phyloP scores from a whole-genome alignment of 805 yeast genomes.

The Tetrapisispora fleetii region DNA sequence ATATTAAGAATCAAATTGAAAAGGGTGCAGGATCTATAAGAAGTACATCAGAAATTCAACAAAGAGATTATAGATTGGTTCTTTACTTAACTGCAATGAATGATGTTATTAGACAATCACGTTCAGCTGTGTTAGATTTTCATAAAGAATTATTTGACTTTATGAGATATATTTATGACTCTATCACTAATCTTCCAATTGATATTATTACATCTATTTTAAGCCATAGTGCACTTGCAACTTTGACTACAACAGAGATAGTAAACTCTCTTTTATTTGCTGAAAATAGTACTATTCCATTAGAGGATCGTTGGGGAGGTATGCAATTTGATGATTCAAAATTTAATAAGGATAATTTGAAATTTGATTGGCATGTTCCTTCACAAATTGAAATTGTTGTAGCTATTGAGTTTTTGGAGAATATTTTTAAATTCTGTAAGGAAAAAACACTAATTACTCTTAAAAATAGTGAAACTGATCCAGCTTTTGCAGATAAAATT shows the following conservation, averaged over 20 bases:
- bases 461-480: slow-evolving; percentile 10
- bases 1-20: slow-evolving; percentile 52
- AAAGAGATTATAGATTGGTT: slow-evolving; percentile 62
- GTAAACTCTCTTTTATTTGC: slow-evolving; percentile 45
- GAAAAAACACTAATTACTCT: slow-evolving; percentile 32
- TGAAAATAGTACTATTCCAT: slow-evolving; percentile 31
- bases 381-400: slow-evolving; percentile 41
- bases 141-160: slow-evolving; percentile 36
- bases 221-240: slow-evolving; percentile 54
- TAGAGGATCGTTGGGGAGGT: slow-evolving; percentile 62
- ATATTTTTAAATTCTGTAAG: slow-evolving; percentile 36
- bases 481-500: slow-evolving; percentile 37
- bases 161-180: slow-evolving; percentile 19
- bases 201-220: slow-evolving; percentile 49
- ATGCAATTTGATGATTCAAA: slow-evolving; percentile 48
- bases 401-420: slow-evolving; percentile 50
- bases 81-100: slow-evolving; percentile 61
- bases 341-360: slow-evolving; percentile 38
- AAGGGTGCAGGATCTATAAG: slow-evolving; percentile 74
- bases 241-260: slow-evolving; percentile 50
- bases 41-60: slow-evolving; percentile 50
- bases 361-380: slow-evolving; percentile 71
- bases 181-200: slow-evolving; percentile 41
- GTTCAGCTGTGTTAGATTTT: slow-evolving; percentile 35
- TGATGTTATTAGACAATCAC: slow-evolving; percentile 60